phyloP scores from a whole-genome alignment of 345 rosid genomes.

The Theobroma cacao region DNA sequence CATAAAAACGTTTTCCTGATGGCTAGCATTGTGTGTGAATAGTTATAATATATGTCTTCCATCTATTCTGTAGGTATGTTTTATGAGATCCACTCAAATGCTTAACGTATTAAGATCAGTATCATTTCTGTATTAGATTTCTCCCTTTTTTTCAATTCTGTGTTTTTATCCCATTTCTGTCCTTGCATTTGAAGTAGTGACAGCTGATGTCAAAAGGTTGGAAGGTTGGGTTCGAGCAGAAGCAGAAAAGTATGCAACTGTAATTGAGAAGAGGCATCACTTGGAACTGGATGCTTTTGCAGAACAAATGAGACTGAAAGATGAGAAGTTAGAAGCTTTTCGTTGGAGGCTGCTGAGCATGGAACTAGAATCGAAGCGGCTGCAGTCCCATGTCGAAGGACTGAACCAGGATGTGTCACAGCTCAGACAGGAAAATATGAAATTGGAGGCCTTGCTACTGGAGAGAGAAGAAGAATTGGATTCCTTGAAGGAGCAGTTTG shows the following conservation, averaged over 20 bases:
- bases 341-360: conserved; percentile 71
- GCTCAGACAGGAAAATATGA: conserved; percentile 53
- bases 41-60: not conserved
- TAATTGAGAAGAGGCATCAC: conserved; percentile 62
- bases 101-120: not conserved
- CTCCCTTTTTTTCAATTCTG: not conserved
- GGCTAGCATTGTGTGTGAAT: not conserved
- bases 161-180: conserved; percentile 9
- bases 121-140: not conserved
- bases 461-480: conserved; percentile 54
- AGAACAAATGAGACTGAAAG: conserved; percentile 74
- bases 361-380: conserved; percentile 73
- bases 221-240: conserved; percentile 59
- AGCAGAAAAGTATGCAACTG: conserved; percentile 56
- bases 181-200: conserved; percentile 34
- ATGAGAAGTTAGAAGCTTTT: conserved; percentile 71
- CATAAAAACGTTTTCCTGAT: not conserved
- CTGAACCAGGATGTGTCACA: conserved; percentile 54
- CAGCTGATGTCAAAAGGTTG: conserved; percentile 44
- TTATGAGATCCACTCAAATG: not conserved
- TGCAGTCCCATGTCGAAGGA: conserved; percentile 63
- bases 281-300: conserved; percentile 65
- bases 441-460: conserved; percentile 45
- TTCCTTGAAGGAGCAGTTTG: conserved; percentile 40
- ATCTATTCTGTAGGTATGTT: not conserved